Base-by-base conservation (phyloP, 129 eudicot genomes). In the Ambrosia artemisiifolia region DNA sequence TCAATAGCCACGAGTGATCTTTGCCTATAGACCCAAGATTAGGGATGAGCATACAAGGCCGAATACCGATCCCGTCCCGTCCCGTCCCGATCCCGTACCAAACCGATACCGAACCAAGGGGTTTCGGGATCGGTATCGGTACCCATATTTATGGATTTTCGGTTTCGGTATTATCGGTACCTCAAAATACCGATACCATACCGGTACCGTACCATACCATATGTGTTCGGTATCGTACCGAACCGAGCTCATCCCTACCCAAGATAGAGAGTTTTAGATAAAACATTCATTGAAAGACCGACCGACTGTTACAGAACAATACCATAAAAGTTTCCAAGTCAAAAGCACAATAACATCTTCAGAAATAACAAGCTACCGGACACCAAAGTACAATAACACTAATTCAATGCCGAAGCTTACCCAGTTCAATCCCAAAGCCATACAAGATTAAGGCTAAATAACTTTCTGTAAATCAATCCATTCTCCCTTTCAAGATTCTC, bases 401-500 rank as follows among this genome's bases (percentile, higher is more conserved):
- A 42, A 70, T 36, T 54, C 53, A 53, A 33, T 11, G 50, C 65
- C 32, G 6, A 63, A 34, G 62, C 78, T 73, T 73, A 74, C 53
- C 19, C 48, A 46, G 54, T 50, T 63, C 65, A 68, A 49, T 76
- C 70, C 17, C 2, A 61, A 77, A 20, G 47, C 55, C 78, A 62
- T 16, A 73, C 47, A 13, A 63, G 47, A 36, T 55, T 34, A 33
- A 64, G 57, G 66, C 34, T 49, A 50, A 19, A 71, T 28, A 70
- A 30, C 20, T 36, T 38, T 60, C 10, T 49, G 40, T 7, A 20
- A 33, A 49, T 85, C 74, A 91, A 65, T 91, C 97, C 97, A 91
- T 91, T 80, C 97, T 85, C 54, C 97, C 97, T 80, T 91, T 91
- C 85, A 91, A 85, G 78, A 88, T 84, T 80, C 88, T 85, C 75